Base-by-base conservation (phyloP, 2,329 filamentous ascomycete species). In the Westerdykella ornata region DNA sequence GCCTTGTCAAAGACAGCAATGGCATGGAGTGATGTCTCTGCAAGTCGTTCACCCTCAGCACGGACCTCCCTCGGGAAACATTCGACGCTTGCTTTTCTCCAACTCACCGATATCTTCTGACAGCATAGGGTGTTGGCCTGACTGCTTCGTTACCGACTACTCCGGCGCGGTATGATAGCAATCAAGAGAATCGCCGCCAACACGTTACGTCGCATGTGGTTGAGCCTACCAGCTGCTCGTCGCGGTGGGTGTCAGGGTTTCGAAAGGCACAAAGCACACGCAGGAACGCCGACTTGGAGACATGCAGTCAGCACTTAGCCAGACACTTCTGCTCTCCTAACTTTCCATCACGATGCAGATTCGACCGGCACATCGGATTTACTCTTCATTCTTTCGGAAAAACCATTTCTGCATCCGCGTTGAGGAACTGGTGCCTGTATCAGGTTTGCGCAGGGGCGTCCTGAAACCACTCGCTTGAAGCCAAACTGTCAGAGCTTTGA, bases 361-460 rank as follows among this genome's bases (percentile, higher is more conserved):
- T 9, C 9, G 20, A 22, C 20, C 20, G 20, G 20, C 20, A 22
- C 20, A 22, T 22, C 20, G 9, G 5, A 26, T 26, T 26, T 4
- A 7, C 22, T 26, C 22, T 33, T 3, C 16, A 13, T 33, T 8
- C 30, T 6, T 33, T 13, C 30, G 30, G n/a, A 41, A 15, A 18
- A 38, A 33, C 17, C 29, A 35, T 35, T 33, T 39, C 26, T 26
- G 11, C 20, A 28, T 35, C 37, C 44, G 39, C 31, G 31, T 44
- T 45, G 41, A 19, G 43, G 32, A 18, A 38, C 35, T 39, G 33
- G 47, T 51, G 39, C 47, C 49, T 52, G 51, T 52, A 51, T 52
- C 51, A 54, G 47, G 42, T 42, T 36, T 52, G 49, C 41, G 31
- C 30, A 37, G n/a, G 16, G 16, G 17, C 19, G n/a, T 28, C 28